A percentile compares a stretch with the other conserved stretches of the same genome.
These are phyloP conservation scores for Orbilia javanica DNA, from an alignment of 2,329 filamentous ascomycete genomes.

Conservation along the genomic window DNA sequence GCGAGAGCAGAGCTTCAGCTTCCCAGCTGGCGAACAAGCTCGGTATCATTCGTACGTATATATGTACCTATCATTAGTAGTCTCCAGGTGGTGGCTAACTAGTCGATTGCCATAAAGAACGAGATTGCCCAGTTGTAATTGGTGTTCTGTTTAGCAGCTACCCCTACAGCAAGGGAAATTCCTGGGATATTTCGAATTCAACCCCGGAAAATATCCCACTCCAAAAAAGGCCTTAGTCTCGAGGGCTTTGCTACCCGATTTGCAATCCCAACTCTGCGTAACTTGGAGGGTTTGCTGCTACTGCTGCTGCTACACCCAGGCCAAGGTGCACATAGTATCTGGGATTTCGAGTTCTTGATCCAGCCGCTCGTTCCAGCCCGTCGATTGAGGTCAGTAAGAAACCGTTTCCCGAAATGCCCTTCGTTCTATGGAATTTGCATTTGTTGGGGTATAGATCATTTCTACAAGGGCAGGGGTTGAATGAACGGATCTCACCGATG, in stretches of 20 bases:
- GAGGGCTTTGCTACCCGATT: not conserved
- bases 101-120: slow-evolving; percentile 1
- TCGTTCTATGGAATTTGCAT: not conserved
- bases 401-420: not conserved
- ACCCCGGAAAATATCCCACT: not conserved
- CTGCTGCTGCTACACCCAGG: not conserved
- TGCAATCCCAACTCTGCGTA: not conserved
- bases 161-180: not conserved
- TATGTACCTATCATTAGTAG: not conserved
- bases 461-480: not conserved
- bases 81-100: not conserved
- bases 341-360: not conserved
- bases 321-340: not conserved
- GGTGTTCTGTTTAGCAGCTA: not conserved
- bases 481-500: not conserved
- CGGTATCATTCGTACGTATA: not conserved
- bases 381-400: not conserved
- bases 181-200: not conserved
- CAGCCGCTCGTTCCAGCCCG: not conserved
- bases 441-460: not conserved
- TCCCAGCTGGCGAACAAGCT: not conserved
- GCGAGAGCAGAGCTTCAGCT: not conserved
- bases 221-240: too few species aligned
- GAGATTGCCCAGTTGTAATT: not conserved
- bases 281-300: not conserved